Percentiles rank a stretch among this genome's conserved stretches.
Evolutionary conservation across 176 grass and related monocot species (phyloP).

Genomic region (Aegilops longissima): DNA sequence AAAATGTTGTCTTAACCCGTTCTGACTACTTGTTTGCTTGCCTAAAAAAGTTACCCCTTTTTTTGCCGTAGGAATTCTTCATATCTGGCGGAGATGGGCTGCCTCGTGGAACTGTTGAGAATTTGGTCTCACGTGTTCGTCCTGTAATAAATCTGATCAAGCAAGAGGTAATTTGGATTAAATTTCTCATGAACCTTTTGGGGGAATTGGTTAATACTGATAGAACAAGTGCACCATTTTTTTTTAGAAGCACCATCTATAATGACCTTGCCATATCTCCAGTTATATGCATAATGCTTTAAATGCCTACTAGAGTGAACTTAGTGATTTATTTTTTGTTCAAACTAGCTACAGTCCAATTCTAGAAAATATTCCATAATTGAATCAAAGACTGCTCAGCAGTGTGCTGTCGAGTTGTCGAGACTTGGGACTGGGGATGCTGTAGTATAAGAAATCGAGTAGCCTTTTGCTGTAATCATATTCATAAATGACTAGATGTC

Average conservation of each 20-base stretch:
- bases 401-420: background rate
- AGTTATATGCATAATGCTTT: background rate
- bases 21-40: background rate
- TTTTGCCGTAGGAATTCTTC: constrained; percentile 87
- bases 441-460: background rate
- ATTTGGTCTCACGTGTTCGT: constrained; percentile 73
- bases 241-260: background rate
- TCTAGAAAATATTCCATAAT: background rate
- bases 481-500: background rate
- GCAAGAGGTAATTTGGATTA: constrained; percentile 68
- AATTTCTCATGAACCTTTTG: constrained; percentile 13
- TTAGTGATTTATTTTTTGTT: background rate
- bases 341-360: background rate
- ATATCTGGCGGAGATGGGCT: constrained; percentile 98
- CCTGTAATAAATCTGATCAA: constrained; percentile 83
- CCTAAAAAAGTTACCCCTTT: background rate
- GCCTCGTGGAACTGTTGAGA: constrained; percentile 98
- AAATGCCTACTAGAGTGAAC: background rate
- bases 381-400: background rate
- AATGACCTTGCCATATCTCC: background rate
- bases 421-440: background rate
- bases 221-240: background rate
- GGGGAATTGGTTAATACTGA: background rate
- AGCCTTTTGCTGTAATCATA: background rate
- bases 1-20: constrained; percentile 15